Percentiles rank a stretch among this genome's conserved stretches.
phyloP scores from a whole-genome alignment of 2,329 filamentous ascomycete genomes.

The Zopfia rhizophila region DNA sequence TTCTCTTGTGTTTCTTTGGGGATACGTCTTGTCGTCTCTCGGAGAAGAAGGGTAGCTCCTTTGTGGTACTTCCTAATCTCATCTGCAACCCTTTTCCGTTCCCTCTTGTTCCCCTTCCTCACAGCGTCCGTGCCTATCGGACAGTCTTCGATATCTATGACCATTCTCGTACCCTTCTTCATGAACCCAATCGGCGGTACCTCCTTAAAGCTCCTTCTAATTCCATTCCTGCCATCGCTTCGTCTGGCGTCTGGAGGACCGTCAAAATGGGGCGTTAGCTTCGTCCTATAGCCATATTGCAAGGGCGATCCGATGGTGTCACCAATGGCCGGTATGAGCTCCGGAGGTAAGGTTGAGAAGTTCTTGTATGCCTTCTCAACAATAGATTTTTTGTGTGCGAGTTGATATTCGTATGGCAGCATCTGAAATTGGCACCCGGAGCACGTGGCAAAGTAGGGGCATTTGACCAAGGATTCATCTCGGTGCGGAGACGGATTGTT shows the following conservation, averaged over 20 bases:
- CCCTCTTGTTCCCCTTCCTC: conserved; percentile 78
- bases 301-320: conserved; percentile 92
- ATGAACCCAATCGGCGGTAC: conserved; percentile 91
- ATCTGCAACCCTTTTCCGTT: conserved; percentile 77
- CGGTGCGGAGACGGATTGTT: conserved; percentile 77
- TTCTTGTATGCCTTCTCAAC: conserved; percentile 92
- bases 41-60: conserved; percentile 87
- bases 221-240: conserved; percentile 61
- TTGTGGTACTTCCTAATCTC: conserved; percentile 78
- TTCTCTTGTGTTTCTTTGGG: conserved; percentile 54
- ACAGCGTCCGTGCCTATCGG: conserved; percentile 92
- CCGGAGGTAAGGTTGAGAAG: conserved; percentile 84
- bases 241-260: conserved; percentile 68
- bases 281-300: conserved; percentile 94
- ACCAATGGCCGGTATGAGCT: conserved; percentile 77
- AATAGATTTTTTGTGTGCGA: conserved; percentile 83
- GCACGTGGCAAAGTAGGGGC: conserved; percentile 87
- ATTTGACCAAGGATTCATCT: conserved; percentile 79
- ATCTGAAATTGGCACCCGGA: conserved; percentile 98
- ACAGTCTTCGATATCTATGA: conserved; percentile 96
- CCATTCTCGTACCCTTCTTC: conserved; percentile 80
- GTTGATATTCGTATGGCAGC: conserved; percentile 87
- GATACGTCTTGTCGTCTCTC: conserved; percentile 82
- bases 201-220: conserved; percentile 67
- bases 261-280: conserved; percentile 96